Evolutionary conservation across 768 basidiomycete species (phyloP).

Genomic region (Suillus cothurnatus): DNA sequence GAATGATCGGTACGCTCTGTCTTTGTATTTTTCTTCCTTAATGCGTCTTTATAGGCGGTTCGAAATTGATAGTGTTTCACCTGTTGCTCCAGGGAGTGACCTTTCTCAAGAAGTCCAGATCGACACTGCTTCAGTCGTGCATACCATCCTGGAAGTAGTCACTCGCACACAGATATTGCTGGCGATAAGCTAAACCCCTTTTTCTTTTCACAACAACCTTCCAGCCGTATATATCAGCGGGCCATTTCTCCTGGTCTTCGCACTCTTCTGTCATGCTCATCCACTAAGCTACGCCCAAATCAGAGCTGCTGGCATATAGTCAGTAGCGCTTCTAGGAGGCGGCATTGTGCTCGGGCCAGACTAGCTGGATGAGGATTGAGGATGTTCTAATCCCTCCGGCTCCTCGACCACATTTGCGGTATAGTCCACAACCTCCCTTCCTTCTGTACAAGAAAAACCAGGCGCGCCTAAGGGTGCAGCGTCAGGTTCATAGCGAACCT

Average conservation of each 20-base stretch:
- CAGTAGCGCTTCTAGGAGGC: no score
- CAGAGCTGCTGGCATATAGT: no score
- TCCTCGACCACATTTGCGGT: neutral
- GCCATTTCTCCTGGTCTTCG: no score
- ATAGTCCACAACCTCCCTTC: neutral
- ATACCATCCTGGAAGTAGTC: constrained; percentile 31
- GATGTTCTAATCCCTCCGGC: no score
- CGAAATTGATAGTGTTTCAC: no score
- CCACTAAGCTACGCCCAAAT: no score
- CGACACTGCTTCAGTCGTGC: constrained; percentile 43
- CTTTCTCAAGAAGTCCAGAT: constrained; percentile 37
- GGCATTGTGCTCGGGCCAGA: no score
- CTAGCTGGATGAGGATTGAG: neutral
- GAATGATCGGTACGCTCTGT: constrained; percentile 35
- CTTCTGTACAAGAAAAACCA: neutral
- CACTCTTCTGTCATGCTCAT: no score
- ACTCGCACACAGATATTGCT: neutral
- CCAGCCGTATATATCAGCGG: no score
- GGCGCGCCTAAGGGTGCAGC: neutral
- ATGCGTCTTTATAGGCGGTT: constrained; percentile 36
- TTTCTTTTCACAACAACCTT: neutral
- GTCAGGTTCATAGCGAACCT: neutral
- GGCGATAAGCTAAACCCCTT: neutral
- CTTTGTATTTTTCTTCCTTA: constrained; percentile 3
- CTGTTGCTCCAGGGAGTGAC: no score